Base-by-base conservation (phyloP, 192 early-diverging fungal species). In the Lobulomyces angularis region DNA sequence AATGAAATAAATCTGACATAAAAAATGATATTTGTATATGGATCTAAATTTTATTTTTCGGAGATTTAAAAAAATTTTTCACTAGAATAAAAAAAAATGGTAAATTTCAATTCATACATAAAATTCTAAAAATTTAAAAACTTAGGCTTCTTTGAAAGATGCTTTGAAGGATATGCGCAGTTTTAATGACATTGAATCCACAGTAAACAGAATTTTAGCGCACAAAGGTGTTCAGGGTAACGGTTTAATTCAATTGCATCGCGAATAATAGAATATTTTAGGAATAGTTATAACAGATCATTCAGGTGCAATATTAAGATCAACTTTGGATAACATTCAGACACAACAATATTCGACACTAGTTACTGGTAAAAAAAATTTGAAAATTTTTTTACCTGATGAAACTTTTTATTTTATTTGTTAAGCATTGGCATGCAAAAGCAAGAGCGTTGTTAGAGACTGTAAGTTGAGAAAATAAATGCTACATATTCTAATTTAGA, bases 241-340 rank as follows among this genome's bases (percentile, higher is more conserved):
- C 17, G 1, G 17, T 45, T 7, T 18, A 9, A 28, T 20, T 53
- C 17, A 43, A 3, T 14, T 17, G 3, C 45, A 19, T 4, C 18
- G 7, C 45, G 18, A 31, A 8, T 27, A 12, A 3, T 22, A 8
- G 41, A 12, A 3, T 27, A 6, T 8, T 14, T 2, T 22, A 59
- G 59, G 59, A 3, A 66, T 74, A 32, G 71, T 72, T 7, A 64
- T 74, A 35, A 62, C 59, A 9, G 68, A 55, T 0, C 71, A 74
- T 38, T 64, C 70, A 41, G 71, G 71, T 7, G 48, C 59, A 5
- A 68, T 74, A 14, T 59, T 74, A 12, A 37, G 59, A 2, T 72
- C 69, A 2, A 74, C 65, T 3, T 41, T 74, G 9, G 71, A 74
- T 43, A 74, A 74, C 44, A 74, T 74, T 44, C 71, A 74, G 43